These are phyloP conservation scores for Neoboletus magnificus DNA, from an alignment of 768 basidiomycete genomes.

Conservation along the genomic window DNA sequence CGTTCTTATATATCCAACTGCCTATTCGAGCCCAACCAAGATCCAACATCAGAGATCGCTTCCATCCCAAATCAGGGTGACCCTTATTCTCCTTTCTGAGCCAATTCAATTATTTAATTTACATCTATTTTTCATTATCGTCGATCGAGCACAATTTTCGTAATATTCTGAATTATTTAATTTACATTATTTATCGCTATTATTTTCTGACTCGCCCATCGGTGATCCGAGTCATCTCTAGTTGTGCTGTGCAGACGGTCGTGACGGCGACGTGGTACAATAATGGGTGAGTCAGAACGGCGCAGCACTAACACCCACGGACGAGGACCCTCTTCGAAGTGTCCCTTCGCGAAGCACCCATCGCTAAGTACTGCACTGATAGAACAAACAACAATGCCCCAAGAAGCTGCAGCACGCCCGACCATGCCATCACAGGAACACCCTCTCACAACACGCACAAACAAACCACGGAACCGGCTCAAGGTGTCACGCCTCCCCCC, in stretches of 20 bases:
- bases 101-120: constrained; percentile 35
- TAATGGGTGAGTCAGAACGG: constrained; percentile 16
- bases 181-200: constrained; percentile 4
- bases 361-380: constrained; percentile 9
- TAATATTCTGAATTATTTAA: constrained; percentile 18
- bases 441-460: constrained; percentile 5
- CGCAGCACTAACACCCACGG: constrained; percentile 22
- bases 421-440: constrained; percentile 29
- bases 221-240: constrained; percentile 5
- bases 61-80: constrained; percentile 12
- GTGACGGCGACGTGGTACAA: constrained; percentile 11
- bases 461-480: constrained; percentile 29
- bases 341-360: constrained; percentile 15
- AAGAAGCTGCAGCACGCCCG: not conserved
- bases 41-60: constrained; percentile 21
- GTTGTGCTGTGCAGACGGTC: not conserved
- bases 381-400: constrained; percentile 7
- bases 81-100: constrained; percentile 15
- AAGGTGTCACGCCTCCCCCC: constrained; percentile 11
- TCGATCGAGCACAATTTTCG: constrained; percentile 29
- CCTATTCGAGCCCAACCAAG: constrained; percentile 19
- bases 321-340: not conserved
- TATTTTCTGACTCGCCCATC: constrained; percentile 5
- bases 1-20: constrained; percentile 31
- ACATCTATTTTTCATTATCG: constrained; percentile 30